Base-by-base conservation (phyloP, 1,284 basidiomycete genomes). In the Pholiota adiposa region DNA sequence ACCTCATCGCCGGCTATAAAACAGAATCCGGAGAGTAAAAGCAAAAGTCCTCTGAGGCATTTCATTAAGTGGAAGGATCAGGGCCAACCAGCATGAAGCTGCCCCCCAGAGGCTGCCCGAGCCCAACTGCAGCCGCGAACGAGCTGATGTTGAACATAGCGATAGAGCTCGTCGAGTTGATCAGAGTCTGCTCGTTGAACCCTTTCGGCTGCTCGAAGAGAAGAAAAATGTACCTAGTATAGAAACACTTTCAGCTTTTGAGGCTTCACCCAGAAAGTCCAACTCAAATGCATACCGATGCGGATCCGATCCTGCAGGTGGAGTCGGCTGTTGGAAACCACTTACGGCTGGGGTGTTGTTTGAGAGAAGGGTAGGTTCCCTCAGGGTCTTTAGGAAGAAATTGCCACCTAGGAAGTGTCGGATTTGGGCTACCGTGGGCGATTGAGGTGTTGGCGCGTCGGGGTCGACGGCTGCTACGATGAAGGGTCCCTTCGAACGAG, bases 401-500 rank as follows among this genome's bases (percentile, higher is more conserved):
- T 82, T 75, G 2, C 79, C 77, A 0, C 79, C 82, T 4, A 86
- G 69, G 69, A 83, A 83, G 66, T 85, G 83, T 16, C 82, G 76
- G 55, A 84, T 81, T 63, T 84, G 77, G 0, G 82, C 75, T 12
- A 27, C 58, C 0, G 77, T 79, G 2, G 80, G 81, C 12, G 56
- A 65, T 61, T 82, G 77, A 1, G 82, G 83, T 8, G 82, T 80
- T 1, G 83, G 83, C 7, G 79, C 81, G 61, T 85, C 82, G 5
- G 77, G 83, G 59, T 85, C 83, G 4, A 83, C 77, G 12, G 73
- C 67, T 0, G 77, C 77, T 19, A 83, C 68, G 33, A 85, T 80
- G 65, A 83, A 83, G 0, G 77, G 76, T 0, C 77, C 77, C n/a
- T 53, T 61, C 23, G 66, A 68, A 4, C 63, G 56, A 29, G 67